These are phyloP conservation scores for Aegilops tauschii DNA, from an alignment of 176 grass and related monocot species.

Conservation along the genomic window DNA sequence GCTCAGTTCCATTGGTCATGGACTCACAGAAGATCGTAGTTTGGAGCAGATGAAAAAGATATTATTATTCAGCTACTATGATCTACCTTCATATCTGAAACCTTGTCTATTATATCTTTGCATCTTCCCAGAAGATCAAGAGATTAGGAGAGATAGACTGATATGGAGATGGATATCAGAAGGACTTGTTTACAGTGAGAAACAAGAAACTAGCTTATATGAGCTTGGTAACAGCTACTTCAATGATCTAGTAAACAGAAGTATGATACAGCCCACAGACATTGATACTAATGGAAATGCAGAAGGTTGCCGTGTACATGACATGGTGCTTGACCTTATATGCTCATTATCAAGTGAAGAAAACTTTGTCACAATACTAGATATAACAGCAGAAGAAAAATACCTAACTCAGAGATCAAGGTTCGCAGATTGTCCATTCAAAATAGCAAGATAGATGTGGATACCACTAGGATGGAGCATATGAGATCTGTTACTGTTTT, in stretches of 20 bases:
- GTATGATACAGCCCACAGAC: background rate
- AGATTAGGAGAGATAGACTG: accelerated
- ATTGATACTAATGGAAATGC: background rate
- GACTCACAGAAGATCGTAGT: background rate
- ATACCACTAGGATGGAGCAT: background rate
- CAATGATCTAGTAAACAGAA: too few species aligned
- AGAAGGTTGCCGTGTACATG: background rate
- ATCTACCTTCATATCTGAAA: background rate
- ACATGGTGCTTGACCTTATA: background rate
- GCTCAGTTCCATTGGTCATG: background rate
- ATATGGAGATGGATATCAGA: background rate
- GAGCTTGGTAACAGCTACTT: too few species aligned
- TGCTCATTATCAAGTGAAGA: background rate
- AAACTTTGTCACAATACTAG: background rate
- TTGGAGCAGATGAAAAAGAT: background rate
- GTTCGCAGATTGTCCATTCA: background rate
- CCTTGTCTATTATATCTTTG: background rate
- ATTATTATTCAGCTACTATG: background rate
- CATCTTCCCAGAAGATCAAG: background rate
- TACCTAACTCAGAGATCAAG: background rate
- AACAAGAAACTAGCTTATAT: too few species aligned
- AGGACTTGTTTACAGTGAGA: background rate
- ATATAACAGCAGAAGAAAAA: background rate
- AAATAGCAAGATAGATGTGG: background rate
- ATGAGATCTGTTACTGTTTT: background rate